These are phyloP conservation scores for Galium porrigens DNA, from an alignment of 305 asterid species.

Conservation along the genomic window DNA sequence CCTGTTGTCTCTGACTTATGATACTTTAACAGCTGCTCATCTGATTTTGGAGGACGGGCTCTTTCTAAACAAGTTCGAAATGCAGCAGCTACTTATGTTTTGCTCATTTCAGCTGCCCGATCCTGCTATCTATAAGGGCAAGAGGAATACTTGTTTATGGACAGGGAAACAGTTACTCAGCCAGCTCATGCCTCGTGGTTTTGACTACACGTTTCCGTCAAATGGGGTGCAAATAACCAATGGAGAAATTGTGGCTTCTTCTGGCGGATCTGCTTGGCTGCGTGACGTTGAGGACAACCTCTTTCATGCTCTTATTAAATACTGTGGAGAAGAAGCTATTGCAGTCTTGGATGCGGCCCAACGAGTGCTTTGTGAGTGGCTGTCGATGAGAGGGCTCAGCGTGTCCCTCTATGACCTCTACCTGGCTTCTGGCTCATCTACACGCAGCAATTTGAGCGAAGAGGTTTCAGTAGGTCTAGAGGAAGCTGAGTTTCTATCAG, in stretches of 20 bases:
- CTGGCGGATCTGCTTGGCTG: constrained; percentile 59
- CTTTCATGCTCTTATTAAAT: constrained; percentile 39
- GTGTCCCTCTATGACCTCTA: constrained; percentile 78
- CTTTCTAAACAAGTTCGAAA: constrained; percentile 36
- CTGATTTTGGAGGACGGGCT: constrained; percentile 58
- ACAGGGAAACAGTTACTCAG: constrained; percentile 76
- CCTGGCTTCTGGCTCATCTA: constrained; percentile 41
- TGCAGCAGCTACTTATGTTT: constrained; percentile 90
- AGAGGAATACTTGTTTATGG: constrained; percentile 33
- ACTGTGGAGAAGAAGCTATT: constrained; percentile 33
- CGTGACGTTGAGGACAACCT: constrained; percentile 48
- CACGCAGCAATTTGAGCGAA: constrained; percentile 45
- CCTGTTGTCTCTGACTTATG: constrained; percentile 72
- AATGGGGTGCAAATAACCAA: constrained; percentile 39
- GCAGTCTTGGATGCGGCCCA: constrained; percentile 47
- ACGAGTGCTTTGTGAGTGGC: constrained; percentile 78
- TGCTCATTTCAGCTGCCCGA: constrained; percentile 28
- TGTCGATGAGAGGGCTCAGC: constrained; percentile 61
- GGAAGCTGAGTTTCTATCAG: constrained; percentile 61
- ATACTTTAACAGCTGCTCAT: constrained; percentile 79
- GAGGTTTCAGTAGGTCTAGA: constrained; percentile 57
- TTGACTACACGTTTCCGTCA: constrained; percentile 35
- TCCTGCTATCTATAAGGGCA: constrained; percentile 40
- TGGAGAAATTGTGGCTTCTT: constrained; percentile 55
- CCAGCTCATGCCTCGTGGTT: constrained; percentile 51